Evolutionary conservation across 2,329 filamentous ascomycete species (phyloP), one percentile per base, ranked within the genome.

Genomic region (Alternaria rosae): DNA sequence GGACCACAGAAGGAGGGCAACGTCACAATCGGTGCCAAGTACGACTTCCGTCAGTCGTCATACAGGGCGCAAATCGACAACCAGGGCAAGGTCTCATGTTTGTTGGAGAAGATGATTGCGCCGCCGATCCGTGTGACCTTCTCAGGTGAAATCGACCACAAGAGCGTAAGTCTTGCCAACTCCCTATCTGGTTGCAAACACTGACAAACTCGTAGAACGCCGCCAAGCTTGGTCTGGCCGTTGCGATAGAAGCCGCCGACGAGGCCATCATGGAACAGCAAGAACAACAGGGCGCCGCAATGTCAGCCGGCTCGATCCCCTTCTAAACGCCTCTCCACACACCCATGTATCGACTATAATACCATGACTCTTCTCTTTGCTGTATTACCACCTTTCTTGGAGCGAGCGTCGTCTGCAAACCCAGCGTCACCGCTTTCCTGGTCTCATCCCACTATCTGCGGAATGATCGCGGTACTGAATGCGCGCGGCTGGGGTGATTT

Each of bases 51-150:
- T 77, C 95, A 92, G 57, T 95, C 93, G 53, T 95, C 92, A 43
- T 97, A 97, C 89, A 90, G 94, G 69, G 95, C 94, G 45, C 95
- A 99, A 84, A 87, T 98, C 73, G 95, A 99, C 83, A 96, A 93
- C 76, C 90, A 92, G 79, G 95, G 95, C 80, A 97, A 97, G 85
- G 86, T 99, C 64, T 92, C 91, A 82, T 95, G 93, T 78, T 83
- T 97, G 76, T 84, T 98, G 71, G 95, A 99, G 86, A 98, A 97
- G 89, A 91, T 93, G 76, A 92, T 99, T 76, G 93, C 93, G 28
- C 93, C 93, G 67, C 92, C 94, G 26, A 93, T 99, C 61, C 91
- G 91, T 80, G 89, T 99, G 83, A 97, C 94, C 60, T 97, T 99
- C 82, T 93, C 94, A 57, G 94, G 94, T 70, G 95, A 98, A 79